Base-by-base conservation (phyloP, 2,329 filamentous ascomycete genomes). In the Pestalotiopsis fici region DNA sequence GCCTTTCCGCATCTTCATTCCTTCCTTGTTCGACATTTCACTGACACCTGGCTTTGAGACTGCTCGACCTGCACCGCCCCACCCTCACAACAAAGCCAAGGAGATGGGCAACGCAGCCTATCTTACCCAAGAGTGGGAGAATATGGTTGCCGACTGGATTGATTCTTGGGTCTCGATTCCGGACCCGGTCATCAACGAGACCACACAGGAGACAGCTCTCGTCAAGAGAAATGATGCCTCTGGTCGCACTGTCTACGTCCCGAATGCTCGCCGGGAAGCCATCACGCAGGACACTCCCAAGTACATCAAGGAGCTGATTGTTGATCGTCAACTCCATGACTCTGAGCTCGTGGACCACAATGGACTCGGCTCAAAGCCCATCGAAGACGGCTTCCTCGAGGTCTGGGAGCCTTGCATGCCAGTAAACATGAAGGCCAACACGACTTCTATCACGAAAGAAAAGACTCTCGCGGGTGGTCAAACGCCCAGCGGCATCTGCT, bases 51-150 rank as follows among this genome's bases (percentile, higher is more conserved):
- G 84, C 1, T 90, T 87, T 83, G 74, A 80, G 6, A 74, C 74
- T 3, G 77, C 77, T 11, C 81, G 87, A 2, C 80, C 81, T 0
- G 65, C 73, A 2, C 81, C 85, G 1, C 79, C 83, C 1, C 70
- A 67, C 15, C 84, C 84, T 12, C 85, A 86, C 70, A 82, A 78
- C 15, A 79, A 80, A 47, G 80, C 83, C 2, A 86, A 87, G 69
- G 83, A 89, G 69, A 78, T 87, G 71, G 85, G 85, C 67, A 88
- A 88, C 68, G 86, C 86, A 2, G 82, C 83, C 1, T 80, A 82
- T 61, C 73, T 90, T 54, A 85, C 85, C 0, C 73, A 73, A 9
- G 76, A 78, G 13, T 89, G 87, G 87, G 87, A 89, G 69, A 70
- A 76, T 4, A 70, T 76, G 47, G 68, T 88, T 3, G 75, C 78